A percentile compares a stretch with the other conserved stretches of the same genome.
Evolutionary conservation across 2,329 filamentous ascomycete species (phyloP).

Genomic region (Venturia effusa): DNA sequence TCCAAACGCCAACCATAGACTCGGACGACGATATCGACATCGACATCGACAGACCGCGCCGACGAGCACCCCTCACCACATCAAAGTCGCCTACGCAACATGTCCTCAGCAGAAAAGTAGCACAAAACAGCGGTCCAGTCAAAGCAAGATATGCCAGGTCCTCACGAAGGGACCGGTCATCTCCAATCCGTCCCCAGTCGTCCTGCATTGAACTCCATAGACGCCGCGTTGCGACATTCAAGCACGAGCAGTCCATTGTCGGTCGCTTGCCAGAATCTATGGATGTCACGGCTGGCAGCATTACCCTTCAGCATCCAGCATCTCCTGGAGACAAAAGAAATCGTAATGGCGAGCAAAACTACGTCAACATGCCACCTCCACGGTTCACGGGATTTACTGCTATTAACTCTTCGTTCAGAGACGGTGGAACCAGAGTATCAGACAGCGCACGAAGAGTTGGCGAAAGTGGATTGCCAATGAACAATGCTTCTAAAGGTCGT

Average conservation of each 20-base stretch:
- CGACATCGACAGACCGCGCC: background rate
- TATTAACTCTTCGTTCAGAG: background rate
- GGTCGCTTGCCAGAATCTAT: background rate
- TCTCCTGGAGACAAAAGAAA: background rate
- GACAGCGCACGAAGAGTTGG: background rate
- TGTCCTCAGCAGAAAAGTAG: background rate
- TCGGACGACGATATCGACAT: background rate
- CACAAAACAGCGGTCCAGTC: background rate
- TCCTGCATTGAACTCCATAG: background rate
- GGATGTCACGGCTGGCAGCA: background rate
- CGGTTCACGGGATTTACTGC: background rate
- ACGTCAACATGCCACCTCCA: background rate
- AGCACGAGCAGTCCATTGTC: background rate
- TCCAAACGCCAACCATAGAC: background rate
- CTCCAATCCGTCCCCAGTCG: background rate
- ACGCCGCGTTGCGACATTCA: background rate
- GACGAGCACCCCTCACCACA: background rate
- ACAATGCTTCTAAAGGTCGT: background rate
- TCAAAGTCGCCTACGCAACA: constrained; percentile 1
- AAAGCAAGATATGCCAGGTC: background rate
- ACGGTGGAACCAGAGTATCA: background rate
- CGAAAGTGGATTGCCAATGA: background rate
- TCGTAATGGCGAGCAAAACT: background rate
- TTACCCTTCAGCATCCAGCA: background rate
- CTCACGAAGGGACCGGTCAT: background rate